These are phyloP conservation scores for Penicillium roqueforti DNA, from an alignment of 495 filamentous ascomycete species.

Conservation along the genomic window DNA sequence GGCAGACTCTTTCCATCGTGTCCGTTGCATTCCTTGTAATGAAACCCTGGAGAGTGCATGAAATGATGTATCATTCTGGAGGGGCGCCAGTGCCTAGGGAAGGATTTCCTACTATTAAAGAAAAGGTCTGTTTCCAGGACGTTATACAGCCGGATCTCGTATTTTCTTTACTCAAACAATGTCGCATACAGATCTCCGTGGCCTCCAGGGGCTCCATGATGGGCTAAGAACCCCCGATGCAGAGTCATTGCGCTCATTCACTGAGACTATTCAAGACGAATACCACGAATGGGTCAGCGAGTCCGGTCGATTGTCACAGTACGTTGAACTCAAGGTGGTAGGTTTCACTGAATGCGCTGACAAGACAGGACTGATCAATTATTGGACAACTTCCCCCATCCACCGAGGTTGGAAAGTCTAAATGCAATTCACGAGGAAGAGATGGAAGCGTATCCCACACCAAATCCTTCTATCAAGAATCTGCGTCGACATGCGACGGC, in stretches of 20 bases:
- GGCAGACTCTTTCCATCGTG: slow-evolving; percentile 4
- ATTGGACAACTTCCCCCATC: slow-evolving; percentile 25
- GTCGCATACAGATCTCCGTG: slow-evolving; percentile 15
- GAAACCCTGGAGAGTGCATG: slow-evolving; percentile 13
- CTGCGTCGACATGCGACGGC: slow-evolving; percentile 22
- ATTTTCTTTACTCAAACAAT: slow-evolving; percentile 5
- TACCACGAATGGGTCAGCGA: slow-evolving; percentile 27
- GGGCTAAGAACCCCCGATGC: slow-evolving; percentile 14
- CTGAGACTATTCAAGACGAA: slow-evolving; percentile 20
- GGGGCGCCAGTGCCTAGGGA: slow-evolving; percentile 1
- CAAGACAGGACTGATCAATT: slow-evolving; percentile 19
- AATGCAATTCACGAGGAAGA: slow-evolving; percentile 22
- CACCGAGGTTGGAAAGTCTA: slow-evolving; percentile 15
- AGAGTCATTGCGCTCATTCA: slow-evolving; percentile 25
- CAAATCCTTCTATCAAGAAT: slow-evolving; percentile 21
- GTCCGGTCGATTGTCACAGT: slow-evolving; percentile 22
- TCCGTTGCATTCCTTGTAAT: slow-evolving; percentile 7
- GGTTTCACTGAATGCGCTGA: background rate
- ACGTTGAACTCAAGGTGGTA: background rate
- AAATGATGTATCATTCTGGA: slow-evolving; percentile 22
- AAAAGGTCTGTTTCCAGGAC: background rate
- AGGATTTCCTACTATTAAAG: slow-evolving; percentile 15
- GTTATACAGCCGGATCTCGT: background rate
- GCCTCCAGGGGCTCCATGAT: background rate
- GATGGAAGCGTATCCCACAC: slow-evolving; percentile 15